These are phyloP conservation scores for Aspergillus ruber DNA, from an alignment of 2,329 filamentous ascomycete species.

Conservation along the genomic window DNA sequence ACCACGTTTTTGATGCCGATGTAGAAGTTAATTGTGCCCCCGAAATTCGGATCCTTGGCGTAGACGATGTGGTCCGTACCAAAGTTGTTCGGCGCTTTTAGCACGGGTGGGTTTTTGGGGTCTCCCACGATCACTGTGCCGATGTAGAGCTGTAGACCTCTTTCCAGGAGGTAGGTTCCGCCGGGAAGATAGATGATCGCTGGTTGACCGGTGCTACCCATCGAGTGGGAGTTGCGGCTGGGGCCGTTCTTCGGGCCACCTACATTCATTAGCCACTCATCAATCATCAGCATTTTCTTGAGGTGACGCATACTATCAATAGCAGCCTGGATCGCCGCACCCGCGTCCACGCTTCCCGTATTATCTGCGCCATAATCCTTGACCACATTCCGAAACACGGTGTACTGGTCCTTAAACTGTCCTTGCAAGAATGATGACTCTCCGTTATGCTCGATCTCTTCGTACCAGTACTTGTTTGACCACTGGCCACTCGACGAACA, in stretches of 20 bases:
- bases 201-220: slow-evolving; percentile 25
- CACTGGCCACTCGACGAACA: slow-evolving; percentile 4
- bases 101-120: slow-evolving; percentile 39
- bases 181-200: slow-evolving; percentile 25
- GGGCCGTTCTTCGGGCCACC: slow-evolving; percentile 20
- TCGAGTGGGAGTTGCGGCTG: slow-evolving; percentile 16
- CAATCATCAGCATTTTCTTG: no score
- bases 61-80: slow-evolving; percentile 51
- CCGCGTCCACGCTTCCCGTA: slow-evolving; percentile 24
- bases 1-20: slow-evolving; percentile 34
- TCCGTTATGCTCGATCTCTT: slow-evolving; percentile 22
- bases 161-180: slow-evolving; percentile 22
- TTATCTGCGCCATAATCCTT: slow-evolving; percentile 28
- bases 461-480: slow-evolving; percentile 21
- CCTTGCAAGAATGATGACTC: slow-evolving; percentile 21
- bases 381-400: slow-evolving; percentile 32
- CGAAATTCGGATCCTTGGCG: slow-evolving; percentile 32
- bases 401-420: slow-evolving; percentile 22
- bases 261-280: slow-evolving; percentile 2
- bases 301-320: slow-evolving; percentile 17
- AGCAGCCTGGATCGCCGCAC: slow-evolving; percentile 22
- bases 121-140: slow-evolving; percentile 35
- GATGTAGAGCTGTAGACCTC: slow-evolving; percentile 20
- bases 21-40: slow-evolving; percentile 30
- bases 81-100: slow-evolving; percentile 49